A percentile compares a stretch with the other conserved stretches of the same genome.
Conservation (phyloP, 1,139 yeast species). For the Zygosaccharomyces sapae region DNA sequence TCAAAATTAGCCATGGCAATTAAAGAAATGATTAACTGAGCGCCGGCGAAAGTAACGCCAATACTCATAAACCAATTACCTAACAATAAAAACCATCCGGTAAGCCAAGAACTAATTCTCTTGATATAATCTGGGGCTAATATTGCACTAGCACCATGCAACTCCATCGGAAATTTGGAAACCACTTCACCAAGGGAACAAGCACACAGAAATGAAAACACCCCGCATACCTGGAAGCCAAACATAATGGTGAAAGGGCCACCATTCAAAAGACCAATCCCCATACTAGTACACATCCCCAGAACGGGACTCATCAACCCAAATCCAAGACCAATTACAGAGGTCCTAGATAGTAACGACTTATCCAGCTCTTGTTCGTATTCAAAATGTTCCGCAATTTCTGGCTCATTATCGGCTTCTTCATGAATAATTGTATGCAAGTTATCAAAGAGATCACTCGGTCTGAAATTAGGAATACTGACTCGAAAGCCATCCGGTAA, state of each 20-base stretch:
- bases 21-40: constrained; percentile 63
- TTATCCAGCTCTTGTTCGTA: constrained; percentile 67
- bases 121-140: constrained; percentile 56
- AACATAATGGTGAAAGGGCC: constrained; percentile 67
- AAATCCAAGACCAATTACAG: constrained; percentile 70
- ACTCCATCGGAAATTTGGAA: constrained; percentile 70
- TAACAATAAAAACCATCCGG: constrained; percentile 68
- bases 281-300: constrained; percentile 66
- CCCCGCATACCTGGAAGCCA: constrained; percentile 64
- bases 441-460: constrained; percentile 28
- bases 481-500: constrained; percentile 25
- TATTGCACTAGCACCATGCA: constrained; percentile 71
- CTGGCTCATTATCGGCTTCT: constrained; percentile 42
- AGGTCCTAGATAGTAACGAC: constrained; percentile 54
- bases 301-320: constrained; percentile 76
- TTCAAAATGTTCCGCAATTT: constrained; percentile 62
- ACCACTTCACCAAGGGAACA: constrained; percentile 67
- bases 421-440: constrained; percentile 31
- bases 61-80: constrained; percentile 78
- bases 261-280: constrained; percentile 66
- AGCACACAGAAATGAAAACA: constrained; percentile 60
- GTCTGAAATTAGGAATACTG: constrained; percentile 24
- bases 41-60: constrained; percentile 68
- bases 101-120: constrained; percentile 59
- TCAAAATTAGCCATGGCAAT: constrained; percentile 57